Evolutionary conservation across 2,329 filamentous ascomycete species (phyloP), one percentile per base, ranked within the genome.

Genomic region (Colletotrichum lentis): DNA sequence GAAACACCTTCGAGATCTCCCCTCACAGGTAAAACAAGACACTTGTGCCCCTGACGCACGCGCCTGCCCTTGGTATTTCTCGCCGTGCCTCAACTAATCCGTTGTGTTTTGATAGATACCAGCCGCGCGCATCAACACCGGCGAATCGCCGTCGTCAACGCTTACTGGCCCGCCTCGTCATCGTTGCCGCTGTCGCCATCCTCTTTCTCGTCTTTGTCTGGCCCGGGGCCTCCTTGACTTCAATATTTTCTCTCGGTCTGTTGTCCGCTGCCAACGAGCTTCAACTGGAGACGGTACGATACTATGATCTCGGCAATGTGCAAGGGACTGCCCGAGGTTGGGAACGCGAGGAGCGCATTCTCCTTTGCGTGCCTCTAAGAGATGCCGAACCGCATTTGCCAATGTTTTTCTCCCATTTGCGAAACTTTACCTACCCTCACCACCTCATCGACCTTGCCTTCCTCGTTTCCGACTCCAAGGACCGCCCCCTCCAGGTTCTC

Each of bases 331-430:
- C 92, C 60, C 90, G 92, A 72, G 96, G 96, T 6, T 99, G 96
- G 96, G 95, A 98, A 80, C 87, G 94, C 68, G 96, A 97, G 78
- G 96, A 99, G 81, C 89, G 96, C 71, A 97, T 99, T 72, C 85
- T 99, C 39, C 87, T 99, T 66, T 98, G 96, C 79, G 96, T 97
- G 18, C 96, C 96, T 52, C 86, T 99, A 63, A 89, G 96, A 79
- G 96, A 99, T 79, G 96, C 96, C 53, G 90, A 96, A 75, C 86
- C 92, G 31, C 96, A 99, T 84, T 82, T 99, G 56, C 88, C 91
- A 70, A 98, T 99, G 95, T 98, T 99, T 86, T 99, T 99, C 81
- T 91, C 91, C n/a, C 96, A 99, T 77, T 85, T 99, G 67, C 90
- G 90, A 73, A 99, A 99, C 80, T 91, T 99, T 72, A 99, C 96